Evolutionary conservation across 169 alveolate genomes (phyloP).

Genomic region (Eimeria nieschulzi): DNA sequence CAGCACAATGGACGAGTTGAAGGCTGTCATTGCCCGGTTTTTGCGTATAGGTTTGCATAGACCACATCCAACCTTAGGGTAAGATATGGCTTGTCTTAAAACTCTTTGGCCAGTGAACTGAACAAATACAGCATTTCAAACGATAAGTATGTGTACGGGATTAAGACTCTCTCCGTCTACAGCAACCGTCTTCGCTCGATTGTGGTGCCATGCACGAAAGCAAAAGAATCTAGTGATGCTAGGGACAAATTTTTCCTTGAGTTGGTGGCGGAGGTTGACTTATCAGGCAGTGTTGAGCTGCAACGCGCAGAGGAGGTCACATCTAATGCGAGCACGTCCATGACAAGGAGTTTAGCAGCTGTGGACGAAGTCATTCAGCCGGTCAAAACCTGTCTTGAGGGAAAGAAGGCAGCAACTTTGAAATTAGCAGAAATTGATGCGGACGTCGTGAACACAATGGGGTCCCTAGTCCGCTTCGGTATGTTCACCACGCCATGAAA

Average conservation of each 20-base stretch:
- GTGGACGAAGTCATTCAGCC: slow-evolving; percentile 72
- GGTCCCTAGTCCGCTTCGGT: neutral
- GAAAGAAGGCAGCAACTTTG: slow-evolving; percentile 41
- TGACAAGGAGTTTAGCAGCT: slow-evolving; percentile 67
- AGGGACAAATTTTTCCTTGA: slow-evolving; percentile 91
- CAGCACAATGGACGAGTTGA: slow-evolving; percentile 78
- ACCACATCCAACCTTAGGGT: slow-evolving; percentile 85
- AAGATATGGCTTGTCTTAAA: neutral
- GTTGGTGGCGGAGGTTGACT: slow-evolving; percentile 87
- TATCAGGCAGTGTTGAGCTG: slow-evolving; percentile 81
- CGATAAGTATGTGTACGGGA: slow-evolving; percentile 84
- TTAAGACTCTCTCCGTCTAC: slow-evolving; percentile 82
- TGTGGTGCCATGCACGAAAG: slow-evolving; percentile 88
- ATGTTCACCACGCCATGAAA: too few relatives aligned
- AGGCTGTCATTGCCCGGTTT: slow-evolving; percentile 81
- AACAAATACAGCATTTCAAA: neutral
- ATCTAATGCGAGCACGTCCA: slow-evolving; percentile 1
- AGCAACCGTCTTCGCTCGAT: slow-evolving; percentile 89
- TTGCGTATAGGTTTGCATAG: slow-evolving; percentile 79
- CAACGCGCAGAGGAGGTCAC: slow-evolving; percentile 70
- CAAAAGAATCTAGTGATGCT: slow-evolving; percentile 88
- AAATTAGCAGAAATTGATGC: neutral
- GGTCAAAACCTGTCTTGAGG: slow-evolving; percentile 68
- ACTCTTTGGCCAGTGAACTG: neutral
- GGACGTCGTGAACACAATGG: neutral